Base-by-base conservation (phyloP, 73 alveolate species). In the Tetrahymena thermophila region DNA sequence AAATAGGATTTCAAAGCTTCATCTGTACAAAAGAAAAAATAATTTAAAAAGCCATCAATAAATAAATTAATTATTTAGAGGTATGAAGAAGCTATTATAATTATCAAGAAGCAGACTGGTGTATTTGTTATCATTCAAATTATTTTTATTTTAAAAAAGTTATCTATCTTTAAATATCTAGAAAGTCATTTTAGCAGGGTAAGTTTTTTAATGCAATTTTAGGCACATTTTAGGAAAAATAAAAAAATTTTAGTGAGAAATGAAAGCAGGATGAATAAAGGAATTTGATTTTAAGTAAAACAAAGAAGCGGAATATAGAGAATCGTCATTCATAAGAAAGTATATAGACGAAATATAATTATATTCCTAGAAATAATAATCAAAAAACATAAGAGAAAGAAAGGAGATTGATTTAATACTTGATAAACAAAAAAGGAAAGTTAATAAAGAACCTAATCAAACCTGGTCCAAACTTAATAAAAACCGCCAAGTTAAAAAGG, bases 291-390 rank as follows among this genome's bases (percentile, higher is more conserved):
- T 71, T 71, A 71, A 71, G 13, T 71, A 71, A 19, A 71, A 71
- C 38, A 71, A 71, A 71, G 89, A 71, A 71, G 89, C 89, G 89
- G 40, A 71, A 31, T 71, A 28, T n/a, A 28, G 89, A 71, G 89
- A 71, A 71, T 71, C 89, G 89, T 71, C 89, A 71, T 71, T 71
- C 89, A 71, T 71, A 71, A 71, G 89, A 71, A 71, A 71, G 89
- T 71, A 71, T 71, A 71, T 71, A 71, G 89, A 71, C 89, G 89
- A 71, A 71, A 71, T 28, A 71, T 71, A 71, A 71, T 71, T 71
- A 71, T 71, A 71, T 71, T 71, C 89, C 89, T 28, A 71, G 31
- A n/a, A n/a, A 71, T 71, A 71, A 71, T 71, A 71, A 71, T 71
- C 89, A 71, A 71, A 71, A 71, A 50, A 71, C 40, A 71, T 25